Base-by-base conservation (phyloP, 148 eudicot species). In the Amaranthus cruentus region DNA sequence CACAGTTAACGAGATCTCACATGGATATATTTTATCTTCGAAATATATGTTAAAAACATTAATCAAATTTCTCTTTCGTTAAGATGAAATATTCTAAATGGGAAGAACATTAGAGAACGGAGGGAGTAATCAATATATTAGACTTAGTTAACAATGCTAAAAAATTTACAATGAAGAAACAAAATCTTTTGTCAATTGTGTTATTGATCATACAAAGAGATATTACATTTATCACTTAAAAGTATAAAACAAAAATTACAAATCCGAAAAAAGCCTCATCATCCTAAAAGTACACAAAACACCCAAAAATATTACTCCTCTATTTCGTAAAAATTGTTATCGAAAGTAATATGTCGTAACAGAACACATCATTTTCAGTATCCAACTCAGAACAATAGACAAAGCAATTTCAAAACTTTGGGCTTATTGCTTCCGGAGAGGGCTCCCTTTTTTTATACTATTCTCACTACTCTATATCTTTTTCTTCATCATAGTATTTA, bases 371-470 rank as follows among this genome's bases (percentile, higher is more conserved):
- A 28, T 2, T 28, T 28, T 28, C 38, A 28, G 38, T 28, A 28
- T 28, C 38, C 38, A 28, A 28, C 38, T 28, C 38, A 28, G 18
- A 28, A 28, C 38, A 28, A 28, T 2, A 28, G 38, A 28, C 38
- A 28, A 28, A 28, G 38, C 38, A 71, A n/a, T 49, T 8, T 50
- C 75, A 90, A 91, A 91, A 83, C 78, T 82, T 83, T 87, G 93
- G 86, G 84, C 80, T 82, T 78, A 65, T 78, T 77, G 83, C 79
- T 82, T 74, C 64, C 53, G 91, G 93, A 86, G 93, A 86, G 93
- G 97, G 97, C 91, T 88, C 74, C 46, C 5, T 11, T 15, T 51
- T 69, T 15, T 72, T n/a, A 10, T 65, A 7, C 52, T 12, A n/a
- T 52, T 56, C 78, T 72, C 63, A 74, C 68, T 68, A 48, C 78